Evolutionary conservation across 2,329 filamentous ascomycete genomes (phyloP), one percentile per base, ranked within the genome.

Genomic region (Orbilia blumenaviensis): DNA sequence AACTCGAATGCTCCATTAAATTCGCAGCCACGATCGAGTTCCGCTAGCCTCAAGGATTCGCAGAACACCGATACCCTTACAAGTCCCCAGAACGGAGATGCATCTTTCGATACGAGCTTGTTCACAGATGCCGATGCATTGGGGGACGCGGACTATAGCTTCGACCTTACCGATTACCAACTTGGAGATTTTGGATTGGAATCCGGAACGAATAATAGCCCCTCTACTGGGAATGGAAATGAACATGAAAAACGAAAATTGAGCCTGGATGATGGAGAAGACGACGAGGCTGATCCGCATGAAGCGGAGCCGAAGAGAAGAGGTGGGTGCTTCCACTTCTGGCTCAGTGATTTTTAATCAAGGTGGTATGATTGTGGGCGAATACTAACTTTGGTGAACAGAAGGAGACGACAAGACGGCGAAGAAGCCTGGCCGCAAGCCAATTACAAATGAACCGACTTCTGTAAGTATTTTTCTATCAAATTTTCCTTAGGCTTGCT

Each of bases 361-460:
- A 75, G 69, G 69, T 75, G 48, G 48, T 66, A 66, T 54, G 34
- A 27, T 16, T 44, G 29, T 54, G 48, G 21, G 48, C 25, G 46
- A 61, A 75, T 74, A 77, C 78, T 79, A 62, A 79, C 67, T 62
- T 72, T 46, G 8, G 95, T 94, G 85, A 88, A 93, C 78, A 89
- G 92, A 75, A 93, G 96, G 83, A 89, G 90, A 93, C 67, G 92
- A 94, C 48, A 97, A 95, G 84, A 87, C 90, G 46, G 89, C 92
- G 23, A 98, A 98, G 88, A 99, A 98, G 85, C 94, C 95, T 3
- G 95, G 95, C 60, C 89, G 95, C 78, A 99, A 99, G 86, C 95
- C 94, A 18, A 86, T 98, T 81, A 98, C 93, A 54, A 96, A 92
- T 21, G 95, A 98, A 83, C 95, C 95, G 23, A 98, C 92, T 80